These are phyloP conservation scores for Trichosporon sp. DNA, from an alignment of 1,284 basidiomycete genomes.

Conservation along the genomic window DNA sequence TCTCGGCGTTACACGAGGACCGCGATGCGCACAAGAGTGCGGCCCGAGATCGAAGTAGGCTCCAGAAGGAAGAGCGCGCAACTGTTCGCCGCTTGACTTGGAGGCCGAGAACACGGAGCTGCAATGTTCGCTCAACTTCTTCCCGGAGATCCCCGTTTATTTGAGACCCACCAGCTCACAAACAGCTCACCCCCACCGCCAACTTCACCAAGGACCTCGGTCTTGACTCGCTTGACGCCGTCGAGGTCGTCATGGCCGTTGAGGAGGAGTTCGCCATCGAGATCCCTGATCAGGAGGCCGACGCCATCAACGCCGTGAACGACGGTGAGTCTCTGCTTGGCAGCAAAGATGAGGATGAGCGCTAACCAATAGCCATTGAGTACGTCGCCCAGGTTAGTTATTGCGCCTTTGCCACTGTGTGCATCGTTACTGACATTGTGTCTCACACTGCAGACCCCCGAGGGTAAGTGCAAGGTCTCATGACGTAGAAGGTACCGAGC, in stretches of 20 bases:
- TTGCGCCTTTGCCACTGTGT: neutral
- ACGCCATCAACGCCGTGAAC: slow-evolving; percentile 88
- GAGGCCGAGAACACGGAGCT: neutral
- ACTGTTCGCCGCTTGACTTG: neutral
- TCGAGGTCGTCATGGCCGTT: slow-evolving; percentile 99
- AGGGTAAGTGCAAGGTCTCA: slow-evolving; percentile 34
- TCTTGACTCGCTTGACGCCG: slow-evolving; percentile 93
- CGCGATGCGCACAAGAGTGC: neutral
- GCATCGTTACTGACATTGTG: slow-evolving; percentile 13
- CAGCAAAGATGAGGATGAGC: neutral
- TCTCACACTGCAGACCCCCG: slow-evolving; percentile 37
- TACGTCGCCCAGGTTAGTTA: slow-evolving; percentile 72
- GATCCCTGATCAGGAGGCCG: slow-evolving; percentile 97
- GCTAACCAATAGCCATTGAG: slow-evolving; percentile 69
- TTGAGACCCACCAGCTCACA: neutral
- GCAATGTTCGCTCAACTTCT: neutral
- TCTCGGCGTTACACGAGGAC: neutral
- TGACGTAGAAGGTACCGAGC: slow-evolving; percentile 1
- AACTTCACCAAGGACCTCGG: slow-evolving; percentile 85
- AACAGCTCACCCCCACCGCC: slow-evolving; percentile 65
- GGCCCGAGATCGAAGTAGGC: neutral
- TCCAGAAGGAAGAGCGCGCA: neutral
- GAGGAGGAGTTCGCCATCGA: slow-evolving; percentile 75
- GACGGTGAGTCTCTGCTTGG: slow-evolving; percentile 67
- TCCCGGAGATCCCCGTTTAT: slow-evolving; percentile 1